Percentiles rank a stretch among this genome's conserved stretches.
Conservation (phyloP, 805 yeast genomes). For the Cyberlindnera japonica region DNA sequence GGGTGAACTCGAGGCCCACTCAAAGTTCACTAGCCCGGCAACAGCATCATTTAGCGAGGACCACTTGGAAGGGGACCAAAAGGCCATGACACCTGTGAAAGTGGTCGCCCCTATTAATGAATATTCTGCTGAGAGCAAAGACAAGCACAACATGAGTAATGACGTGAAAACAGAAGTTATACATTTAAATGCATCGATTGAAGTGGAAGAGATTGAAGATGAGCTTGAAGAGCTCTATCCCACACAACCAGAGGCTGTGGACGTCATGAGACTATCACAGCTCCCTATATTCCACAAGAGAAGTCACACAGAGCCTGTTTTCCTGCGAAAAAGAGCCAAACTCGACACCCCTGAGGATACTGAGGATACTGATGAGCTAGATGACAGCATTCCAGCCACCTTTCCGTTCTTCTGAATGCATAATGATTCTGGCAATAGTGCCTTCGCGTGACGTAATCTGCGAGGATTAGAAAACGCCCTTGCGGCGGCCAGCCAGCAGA, state of each 20-base stretch:
- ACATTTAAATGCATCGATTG: slow-evolving; percentile 7
- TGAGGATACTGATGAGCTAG: background rate
- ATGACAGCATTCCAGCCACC: slow-evolving; percentile 13
- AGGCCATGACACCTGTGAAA: too few species aligned
- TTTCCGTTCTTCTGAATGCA: slow-evolving; percentile 9
- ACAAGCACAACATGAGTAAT: too few species aligned
- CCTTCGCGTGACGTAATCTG: background rate
- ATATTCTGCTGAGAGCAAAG: too few species aligned
- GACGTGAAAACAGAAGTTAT: too few species aligned
- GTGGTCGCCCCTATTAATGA: too few species aligned
- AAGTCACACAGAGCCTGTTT: background rate
- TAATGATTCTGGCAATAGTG: background rate
- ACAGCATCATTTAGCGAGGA: too few species aligned
- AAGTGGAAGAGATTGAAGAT: slow-evolving; percentile 21
- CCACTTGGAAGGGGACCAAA: too few species aligned
- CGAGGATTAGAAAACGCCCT: too few species aligned
- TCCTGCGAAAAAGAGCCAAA: background rate
- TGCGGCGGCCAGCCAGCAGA: too few species aligned
- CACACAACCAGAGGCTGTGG: slow-evolving; percentile 26
- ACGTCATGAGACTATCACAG: slow-evolving; percentile 19
- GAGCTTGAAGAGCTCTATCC: slow-evolving; percentile 29
- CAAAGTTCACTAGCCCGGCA: too few species aligned
- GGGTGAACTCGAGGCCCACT: too few species aligned
- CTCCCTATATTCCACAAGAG: slow-evolving; percentile 4
- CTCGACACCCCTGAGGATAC: background rate